Base-by-base conservation (phyloP, 139 green algal species). In the Ettlia oleoabundans region DNA sequence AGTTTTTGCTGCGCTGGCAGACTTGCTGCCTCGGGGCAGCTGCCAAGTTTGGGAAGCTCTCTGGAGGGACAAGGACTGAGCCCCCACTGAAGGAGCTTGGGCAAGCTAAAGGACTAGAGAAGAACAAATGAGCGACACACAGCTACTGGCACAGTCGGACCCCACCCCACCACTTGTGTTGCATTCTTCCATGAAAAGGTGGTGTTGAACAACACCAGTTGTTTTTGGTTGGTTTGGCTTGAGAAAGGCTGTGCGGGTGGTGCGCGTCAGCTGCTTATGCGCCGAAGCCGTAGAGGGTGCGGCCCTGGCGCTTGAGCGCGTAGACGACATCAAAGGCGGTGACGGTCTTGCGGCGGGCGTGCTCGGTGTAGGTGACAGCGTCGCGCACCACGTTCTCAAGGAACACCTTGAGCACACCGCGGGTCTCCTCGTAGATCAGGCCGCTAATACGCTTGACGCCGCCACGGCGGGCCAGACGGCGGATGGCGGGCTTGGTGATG, bases 311-410 rank as follows among this genome's bases (percentile, higher is more conserved):
- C 93, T 98, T 98, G 84, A 98, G 92, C 28, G 95, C 94, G 86
- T 98, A 98, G 7, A 98, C 96, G 3, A 98, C 94, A 82, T 98
- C 95, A 89, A 98, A 96, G 52, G 95, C 95, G 51, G 95, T 98
- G 52, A 98, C 95, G 30, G 96, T 98, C 95, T 98, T 98, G 76
- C 96, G 90, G 80, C 94, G 90, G 74, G 95, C 96, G 93, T 98
- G 95, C 94, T 99, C 95, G 61, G 95, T 98, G 93, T 99, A 99
- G 86, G 96, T 99, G 41, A 99, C 96, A n/a, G 95, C 93, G 84
- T 98, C 95, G 77, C 95, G 91, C 85, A 96, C 94, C 47, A 97
- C 94, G 86, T 96, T 96, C 91, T 97, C 94, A 42, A 97, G 91
- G 91, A 97, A 98, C 69, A 96, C 92, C 91, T 98, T 96, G 72